Evolutionary conservation across 768 basidiomycete genomes (phyloP).

Genomic region (Neoboletus magnificus): DNA sequence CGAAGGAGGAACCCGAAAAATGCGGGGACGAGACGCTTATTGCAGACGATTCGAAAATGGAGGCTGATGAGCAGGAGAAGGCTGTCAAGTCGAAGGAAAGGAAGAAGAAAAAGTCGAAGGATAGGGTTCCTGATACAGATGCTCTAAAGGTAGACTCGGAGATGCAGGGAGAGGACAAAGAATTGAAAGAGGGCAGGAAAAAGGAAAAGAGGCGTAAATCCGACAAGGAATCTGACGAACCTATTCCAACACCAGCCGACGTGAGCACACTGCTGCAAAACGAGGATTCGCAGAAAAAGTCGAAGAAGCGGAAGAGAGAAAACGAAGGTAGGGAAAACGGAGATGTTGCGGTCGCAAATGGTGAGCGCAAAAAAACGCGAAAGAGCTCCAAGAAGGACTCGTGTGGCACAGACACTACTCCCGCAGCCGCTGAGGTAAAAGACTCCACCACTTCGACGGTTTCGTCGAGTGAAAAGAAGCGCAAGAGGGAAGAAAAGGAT

Average conservation of each 20-base stretch:
- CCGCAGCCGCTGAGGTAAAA: conserved; percentile 12
- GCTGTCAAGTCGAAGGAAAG: not conserved
- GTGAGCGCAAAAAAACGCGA: conserved; percentile 26
- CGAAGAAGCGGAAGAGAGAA: conserved; percentile 36
- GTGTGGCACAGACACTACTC: not conserved
- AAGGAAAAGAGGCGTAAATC: conserved; percentile 17
- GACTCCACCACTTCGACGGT: conserved; percentile 1
- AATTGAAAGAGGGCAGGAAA: conserved; percentile 9
- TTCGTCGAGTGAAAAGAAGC: conserved; percentile 25
- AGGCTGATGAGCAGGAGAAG: conserved; percentile 2
- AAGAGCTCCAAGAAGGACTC: conserved; percentile 17
- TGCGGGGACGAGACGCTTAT: not conserved
- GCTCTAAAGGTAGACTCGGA: not conserved
- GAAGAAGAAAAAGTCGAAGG: conserved; percentile 16
- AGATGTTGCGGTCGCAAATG: conserved; percentile 4
- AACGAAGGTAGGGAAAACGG: conserved; percentile 6
- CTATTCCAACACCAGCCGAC: conserved; percentile 6
- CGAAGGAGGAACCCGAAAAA: conserved; percentile 3
- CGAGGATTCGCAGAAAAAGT: conserved; percentile 15
- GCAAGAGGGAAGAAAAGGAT: conserved; percentile 18
- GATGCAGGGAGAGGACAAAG: not conserved
- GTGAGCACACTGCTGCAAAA: conserved; percentile 1
- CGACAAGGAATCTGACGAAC: conserved; percentile 21
- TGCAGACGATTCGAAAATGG: not conserved
- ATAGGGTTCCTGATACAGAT: conserved; percentile 1